These are phyloP conservation scores for Cercospora zeina DNA, from an alignment of 2,329 filamentous ascomycete genomes.

Conservation along the genomic window DNA sequence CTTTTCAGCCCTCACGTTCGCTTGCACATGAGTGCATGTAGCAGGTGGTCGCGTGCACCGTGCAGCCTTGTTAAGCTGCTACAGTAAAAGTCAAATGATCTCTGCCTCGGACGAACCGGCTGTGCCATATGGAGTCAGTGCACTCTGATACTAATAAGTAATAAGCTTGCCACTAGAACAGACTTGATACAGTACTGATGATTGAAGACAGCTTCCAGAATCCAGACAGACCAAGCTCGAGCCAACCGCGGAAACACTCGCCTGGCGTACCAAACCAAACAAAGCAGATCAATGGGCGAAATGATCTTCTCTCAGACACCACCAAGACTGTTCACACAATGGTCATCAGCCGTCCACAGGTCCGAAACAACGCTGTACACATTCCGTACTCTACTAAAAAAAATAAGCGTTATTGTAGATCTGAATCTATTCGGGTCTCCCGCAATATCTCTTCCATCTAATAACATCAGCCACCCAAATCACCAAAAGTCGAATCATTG, in stretches of 20 bases:
- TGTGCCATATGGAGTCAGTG: neutral
- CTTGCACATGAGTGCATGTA: too few species aligned
- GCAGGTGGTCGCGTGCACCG: conserved; percentile 1
- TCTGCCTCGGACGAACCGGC: neutral
- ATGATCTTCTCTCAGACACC: neutral
- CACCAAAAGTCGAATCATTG: neutral
- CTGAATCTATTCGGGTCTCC: neutral
- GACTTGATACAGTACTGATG: neutral
- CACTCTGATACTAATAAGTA: neutral
- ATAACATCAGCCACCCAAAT: neutral
- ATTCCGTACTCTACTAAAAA: too few species aligned
- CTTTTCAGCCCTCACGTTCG: too few species aligned
- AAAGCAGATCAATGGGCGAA: too few species aligned
- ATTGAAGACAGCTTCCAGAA: neutral
- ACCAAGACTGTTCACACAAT: too few species aligned
- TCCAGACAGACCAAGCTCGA: neutral
- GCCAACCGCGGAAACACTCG: neutral
- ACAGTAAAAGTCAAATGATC: conserved; percentile 3
- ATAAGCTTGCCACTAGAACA: neutral
- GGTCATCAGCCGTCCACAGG: too few species aligned
- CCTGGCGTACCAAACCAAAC: neutral
- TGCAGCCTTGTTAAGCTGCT: neutral
- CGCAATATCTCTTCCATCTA: neutral
- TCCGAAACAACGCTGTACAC: neutral
- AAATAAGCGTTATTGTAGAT: neutral